Conservation (phyloP, 805 yeast species). For the Myxozyma vanderwaltii region DNA sequence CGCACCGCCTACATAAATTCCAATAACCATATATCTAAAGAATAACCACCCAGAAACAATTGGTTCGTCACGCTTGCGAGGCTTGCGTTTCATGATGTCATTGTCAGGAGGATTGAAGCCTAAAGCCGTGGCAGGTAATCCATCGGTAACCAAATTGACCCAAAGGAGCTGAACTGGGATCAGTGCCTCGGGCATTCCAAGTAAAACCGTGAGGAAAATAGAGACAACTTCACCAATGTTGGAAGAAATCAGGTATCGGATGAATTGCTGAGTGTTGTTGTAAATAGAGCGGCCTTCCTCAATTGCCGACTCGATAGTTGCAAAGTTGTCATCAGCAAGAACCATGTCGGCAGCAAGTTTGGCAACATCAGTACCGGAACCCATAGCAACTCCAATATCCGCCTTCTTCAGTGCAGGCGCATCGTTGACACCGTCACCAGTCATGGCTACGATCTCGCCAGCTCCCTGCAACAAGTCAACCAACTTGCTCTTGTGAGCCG, state of each 20-base stretch:
- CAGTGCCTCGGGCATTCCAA: slow-evolving; percentile 56
- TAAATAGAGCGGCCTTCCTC: slow-evolving; percentile 57
- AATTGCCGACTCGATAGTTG: slow-evolving; percentile 59
- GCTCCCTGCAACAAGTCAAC: slow-evolving; percentile 51
- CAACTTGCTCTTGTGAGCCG: slow-evolving; percentile 55
- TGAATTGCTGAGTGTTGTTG: slow-evolving; percentile 48
- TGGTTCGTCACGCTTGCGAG: slow-evolving; percentile 44
- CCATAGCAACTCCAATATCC: slow-evolving; percentile 67
- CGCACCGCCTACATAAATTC: slow-evolving; percentile 47
- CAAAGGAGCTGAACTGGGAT: slow-evolving; percentile 61
- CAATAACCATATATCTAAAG: slow-evolving; percentile 46
- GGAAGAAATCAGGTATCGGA: slow-evolving; percentile 52
- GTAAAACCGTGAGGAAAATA: slow-evolving; percentile 56
- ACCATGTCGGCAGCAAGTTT: slow-evolving; percentile 61
- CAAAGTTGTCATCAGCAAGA: slow-evolving; percentile 56
- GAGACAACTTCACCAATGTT: slow-evolving; percentile 59
- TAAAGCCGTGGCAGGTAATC: slow-evolving; percentile 62
- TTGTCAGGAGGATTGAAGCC: slow-evolving; percentile 52
- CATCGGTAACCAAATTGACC: slow-evolving; percentile 60
- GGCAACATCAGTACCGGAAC: slow-evolving; percentile 64
- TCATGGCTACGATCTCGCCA: slow-evolving; percentile 63
- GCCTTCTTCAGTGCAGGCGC: slow-evolving; percentile 65
- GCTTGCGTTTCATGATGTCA: slow-evolving; percentile 46
- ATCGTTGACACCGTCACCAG: slow-evolving; percentile 67
- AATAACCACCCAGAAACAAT: slow-evolving; percentile 46